Conservation (phyloP, 2,329 filamentous ascomycete genomes). For the Scedosporium apiospermum region DNA sequence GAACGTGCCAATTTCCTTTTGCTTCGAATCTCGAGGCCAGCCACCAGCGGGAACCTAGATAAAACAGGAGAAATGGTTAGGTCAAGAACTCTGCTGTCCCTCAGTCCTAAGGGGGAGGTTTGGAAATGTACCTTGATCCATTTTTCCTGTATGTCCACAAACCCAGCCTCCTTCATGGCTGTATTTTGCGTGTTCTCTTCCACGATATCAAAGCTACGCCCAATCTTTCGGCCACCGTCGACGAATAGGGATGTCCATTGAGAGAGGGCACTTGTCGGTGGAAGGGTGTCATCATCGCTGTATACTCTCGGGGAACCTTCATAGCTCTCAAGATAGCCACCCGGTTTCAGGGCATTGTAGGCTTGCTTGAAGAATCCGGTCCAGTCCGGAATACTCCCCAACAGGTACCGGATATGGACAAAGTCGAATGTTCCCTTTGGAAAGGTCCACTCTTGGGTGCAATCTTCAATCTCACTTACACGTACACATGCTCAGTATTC, state of each 20-base stretch:
- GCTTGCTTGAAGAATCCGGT: constrained; percentile 39
- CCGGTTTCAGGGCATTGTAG: constrained; percentile 38
- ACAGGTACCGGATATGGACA: constrained; percentile 49
- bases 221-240: constrained; percentile 22
- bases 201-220: constrained; percentile 20
- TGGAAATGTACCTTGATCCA: constrained; percentile 23
- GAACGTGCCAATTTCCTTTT: no score
- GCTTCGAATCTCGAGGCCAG: no score
- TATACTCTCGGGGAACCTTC: constrained; percentile 20
- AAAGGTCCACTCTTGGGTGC: constrained; percentile 40
- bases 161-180: constrained; percentile 24
- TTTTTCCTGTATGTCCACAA: constrained; percentile 30
- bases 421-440: constrained; percentile 44
- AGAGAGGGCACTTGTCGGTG: constrained; percentile 16
- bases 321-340: constrained; percentile 31
- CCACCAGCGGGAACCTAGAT: no score
- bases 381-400: constrained; percentile 47
- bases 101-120: no score
- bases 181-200: constrained; percentile 20
- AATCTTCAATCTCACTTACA: constrained; percentile 43
- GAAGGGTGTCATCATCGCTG: constrained; percentile 15
- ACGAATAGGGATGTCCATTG: constrained; percentile 24
- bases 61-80: no score
- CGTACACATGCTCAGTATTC: neutral
- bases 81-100: no score